Evolutionary conservation across 805 yeast species (phyloP), one percentile per base, ranked within the genome.

Genomic region (Candida schatavii): DNA sequence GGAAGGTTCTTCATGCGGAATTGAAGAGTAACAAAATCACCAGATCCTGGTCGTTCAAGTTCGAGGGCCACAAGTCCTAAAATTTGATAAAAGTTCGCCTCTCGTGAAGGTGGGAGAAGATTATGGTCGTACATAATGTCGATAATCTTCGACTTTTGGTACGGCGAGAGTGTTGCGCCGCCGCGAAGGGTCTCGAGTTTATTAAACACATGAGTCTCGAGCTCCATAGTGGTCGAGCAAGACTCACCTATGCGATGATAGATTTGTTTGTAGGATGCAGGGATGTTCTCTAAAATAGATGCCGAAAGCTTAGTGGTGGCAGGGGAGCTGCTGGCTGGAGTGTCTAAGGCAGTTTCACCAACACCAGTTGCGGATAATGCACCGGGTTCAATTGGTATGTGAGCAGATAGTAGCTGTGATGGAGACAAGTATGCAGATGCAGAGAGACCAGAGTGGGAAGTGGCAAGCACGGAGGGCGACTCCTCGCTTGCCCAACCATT

Each of bases 11-110:
- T 47, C 43, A 60, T 49, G 41, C 57, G 54, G 47, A 63, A 64
- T 50, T 68, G 70, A 30, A 72, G 52, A 14, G 74, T 64, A n/a
- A 68, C 72, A 46, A 50, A 70, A 46, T 70, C 75, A 0, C 74
- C 75, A 1, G 66, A 41, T 2, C 76, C 77, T 3, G 70, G 55
- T 11, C 49, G 48, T n/a, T 63, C 65, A 21, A 70, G 55, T 51
- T 72, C 77, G 45, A 72, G 59, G 1, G 71, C 66, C 28, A 69
- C 50, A 34, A 72, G 57, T 4, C 75, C 77, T 35, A 70, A 45
- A 21, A 61, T 50, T 43, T 66, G 67, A 41, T 54, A 57, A 34
- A 70, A 62, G 43, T 62, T 64, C 33, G 51, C 47, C n/a, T 54
- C 49, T 10, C 41, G 44, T 6, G 61, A 46, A 1, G 64, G 58